Conservation (phyloP, 164 flowering plant genomes). For the Vitis cinerea region DNA sequence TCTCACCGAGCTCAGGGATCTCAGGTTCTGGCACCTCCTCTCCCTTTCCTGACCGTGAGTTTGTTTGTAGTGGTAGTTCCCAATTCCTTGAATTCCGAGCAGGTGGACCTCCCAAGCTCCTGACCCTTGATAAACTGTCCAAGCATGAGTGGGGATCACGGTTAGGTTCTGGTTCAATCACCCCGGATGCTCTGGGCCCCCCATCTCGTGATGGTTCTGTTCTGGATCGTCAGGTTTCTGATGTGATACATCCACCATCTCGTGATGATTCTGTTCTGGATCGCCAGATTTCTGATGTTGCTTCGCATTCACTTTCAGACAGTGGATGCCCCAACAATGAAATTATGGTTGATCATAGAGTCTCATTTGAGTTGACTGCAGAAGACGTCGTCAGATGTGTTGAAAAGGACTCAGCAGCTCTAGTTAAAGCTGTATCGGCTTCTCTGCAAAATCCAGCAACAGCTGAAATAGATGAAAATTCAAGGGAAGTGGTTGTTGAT, state of each 20-base stretch:
- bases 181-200: constrained; percentile 31
- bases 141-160: constrained; percentile 28
- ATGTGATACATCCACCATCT: constrained; percentile 22
- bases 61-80: constrained; percentile 22
- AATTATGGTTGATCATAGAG: constrained; percentile 22
- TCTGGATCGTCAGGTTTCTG: constrained; percentile 15
- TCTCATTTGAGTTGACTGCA: constrained; percentile 34
- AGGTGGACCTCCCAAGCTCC: constrained; percentile 34
- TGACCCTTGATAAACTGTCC: constrained; percentile 33
- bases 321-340: constrained; percentile 7
- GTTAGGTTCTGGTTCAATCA: constrained; percentile 33
- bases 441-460: constrained; percentile 13
- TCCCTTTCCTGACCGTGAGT: constrained; percentile 79
- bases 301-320: constrained; percentile 1
- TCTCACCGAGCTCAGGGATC: constrained; percentile 90
- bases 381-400: constrained; percentile 22
- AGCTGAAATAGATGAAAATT: not conserved
- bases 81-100: constrained; percentile 31
- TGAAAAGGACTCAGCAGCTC: constrained; percentile 15
- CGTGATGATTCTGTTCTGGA: constrained; percentile 18
- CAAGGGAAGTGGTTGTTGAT: not conserved
- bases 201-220: constrained; percentile 19
- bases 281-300: constrained; percentile 12
- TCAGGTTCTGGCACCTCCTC: constrained; percentile 89
- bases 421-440: constrained; percentile 11